Conservation (phyloP, 148 eudicot genomes). For the Vaccinium corymbosum region DNA sequence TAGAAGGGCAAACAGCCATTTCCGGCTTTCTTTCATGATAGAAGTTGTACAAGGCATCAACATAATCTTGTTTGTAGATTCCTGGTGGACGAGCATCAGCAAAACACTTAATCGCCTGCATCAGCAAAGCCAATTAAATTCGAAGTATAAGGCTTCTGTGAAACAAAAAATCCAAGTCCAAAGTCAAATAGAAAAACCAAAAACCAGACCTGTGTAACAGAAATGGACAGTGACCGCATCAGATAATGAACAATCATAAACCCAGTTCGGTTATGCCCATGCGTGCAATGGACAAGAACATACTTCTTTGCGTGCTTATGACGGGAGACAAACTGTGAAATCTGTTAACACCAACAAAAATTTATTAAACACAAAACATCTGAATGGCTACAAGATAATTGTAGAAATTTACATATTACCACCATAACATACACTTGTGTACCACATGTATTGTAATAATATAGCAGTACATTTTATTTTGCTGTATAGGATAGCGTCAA, state of each 20-base stretch:
- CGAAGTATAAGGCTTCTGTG: neutral
- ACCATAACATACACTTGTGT: too few species aligned
- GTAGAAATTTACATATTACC: too few species aligned
- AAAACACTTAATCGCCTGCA: conserved; percentile 80
- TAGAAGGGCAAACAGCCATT: conserved; percentile 70
- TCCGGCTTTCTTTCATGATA: conserved; percentile 88
- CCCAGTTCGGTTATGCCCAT: conserved; percentile 99
- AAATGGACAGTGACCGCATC: conserved; percentile 68
- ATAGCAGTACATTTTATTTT: too few species aligned
- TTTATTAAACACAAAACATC: neutral
- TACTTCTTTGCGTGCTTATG: conserved; percentile 68
- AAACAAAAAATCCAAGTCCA: conserved; percentile 9
- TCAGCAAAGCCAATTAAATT: conserved; percentile 12
- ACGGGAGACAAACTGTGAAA: conserved; percentile 59
- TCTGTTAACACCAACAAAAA: conserved; percentile 34
- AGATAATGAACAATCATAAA: conserved; percentile 92
- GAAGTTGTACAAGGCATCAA: conserved; percentile 74
- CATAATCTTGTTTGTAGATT: conserved; percentile 88
- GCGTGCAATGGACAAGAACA: conserved; percentile 92
- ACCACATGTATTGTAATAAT: too few species aligned
- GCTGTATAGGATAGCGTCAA: too few species aligned
- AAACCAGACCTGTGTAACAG: conserved; percentile 72
- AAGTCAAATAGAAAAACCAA: conserved; percentile 2
- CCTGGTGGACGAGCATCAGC: conserved; percentile 87
- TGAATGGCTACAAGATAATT: neutral